phyloP scores from a whole-genome alignment of 1,139 yeast species.

The Wickerhamomyces sp. region DNA sequence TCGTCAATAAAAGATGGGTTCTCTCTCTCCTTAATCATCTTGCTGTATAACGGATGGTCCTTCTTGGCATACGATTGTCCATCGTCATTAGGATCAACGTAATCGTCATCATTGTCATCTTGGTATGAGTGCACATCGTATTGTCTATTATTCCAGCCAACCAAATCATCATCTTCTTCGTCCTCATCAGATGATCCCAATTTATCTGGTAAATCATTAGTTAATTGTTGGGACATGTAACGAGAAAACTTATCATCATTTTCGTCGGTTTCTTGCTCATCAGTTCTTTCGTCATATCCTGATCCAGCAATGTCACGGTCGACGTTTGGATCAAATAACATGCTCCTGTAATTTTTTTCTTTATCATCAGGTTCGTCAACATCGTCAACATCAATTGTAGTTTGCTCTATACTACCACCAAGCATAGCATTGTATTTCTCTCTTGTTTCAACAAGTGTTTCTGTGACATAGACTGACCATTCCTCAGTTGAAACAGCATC shows the following conservation, averaged over 20 bases:
- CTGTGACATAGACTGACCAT: constrained; percentile 76
- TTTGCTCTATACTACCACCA: constrained; percentile 51
- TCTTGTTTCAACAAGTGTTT: constrained; percentile 74
- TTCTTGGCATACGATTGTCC: constrained; percentile 68
- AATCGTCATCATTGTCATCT: constrained; percentile 50
- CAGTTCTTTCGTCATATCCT: constrained; percentile 7
- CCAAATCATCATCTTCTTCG: constrained; percentile 44
- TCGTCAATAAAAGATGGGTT: constrained; percentile 19
- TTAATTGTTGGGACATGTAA: constrained; percentile 80
- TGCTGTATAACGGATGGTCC: constrained; percentile 50
- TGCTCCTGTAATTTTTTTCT: constrained; percentile 30
- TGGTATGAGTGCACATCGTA: constrained; percentile 13
- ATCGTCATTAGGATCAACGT: constrained; percentile 78
- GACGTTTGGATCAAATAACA: constrained; percentile 30
- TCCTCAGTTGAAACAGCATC: constrained; percentile 36
- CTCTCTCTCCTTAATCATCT: constrained; percentile 24
- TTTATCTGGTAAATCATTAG: constrained; percentile 55
- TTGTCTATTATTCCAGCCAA: constrained; percentile 21
- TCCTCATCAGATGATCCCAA: constrained; percentile 48
- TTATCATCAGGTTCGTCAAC: constrained; percentile 49
- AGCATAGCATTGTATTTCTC: constrained; percentile 94
- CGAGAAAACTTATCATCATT: constrained; percentile 59
- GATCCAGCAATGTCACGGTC: constrained; percentile 32
- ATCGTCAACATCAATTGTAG: constrained; percentile 20
- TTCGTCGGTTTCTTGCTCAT: constrained; percentile 16